A percentile compares a stretch with the other conserved stretches of the same genome.
Evolutionary conservation across 1,284 basidiomycete genomes (phyloP).

Genomic region (Trichosporon sp.): DNA sequence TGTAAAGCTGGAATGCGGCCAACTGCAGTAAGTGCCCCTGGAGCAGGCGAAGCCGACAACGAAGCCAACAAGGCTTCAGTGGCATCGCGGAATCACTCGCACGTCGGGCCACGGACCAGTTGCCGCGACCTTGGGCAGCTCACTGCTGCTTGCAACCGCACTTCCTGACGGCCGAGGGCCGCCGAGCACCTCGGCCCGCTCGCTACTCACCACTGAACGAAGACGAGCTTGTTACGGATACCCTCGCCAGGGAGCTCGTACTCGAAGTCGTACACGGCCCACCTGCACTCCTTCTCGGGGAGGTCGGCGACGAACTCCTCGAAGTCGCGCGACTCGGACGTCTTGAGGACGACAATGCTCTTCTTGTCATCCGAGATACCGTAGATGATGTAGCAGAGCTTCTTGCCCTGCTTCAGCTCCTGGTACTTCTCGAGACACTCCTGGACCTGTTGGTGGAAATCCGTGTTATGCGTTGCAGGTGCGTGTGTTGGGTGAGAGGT

Average conservation of each 20-base stretch:
- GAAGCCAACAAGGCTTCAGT: no score
- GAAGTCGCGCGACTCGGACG: constrained; percentile 56
- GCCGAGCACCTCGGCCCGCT: no score
- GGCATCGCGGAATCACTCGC: no score
- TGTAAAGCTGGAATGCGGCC: no score
- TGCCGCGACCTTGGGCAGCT: no score
- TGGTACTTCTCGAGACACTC: constrained; percentile 64
- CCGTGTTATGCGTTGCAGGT: not conserved
- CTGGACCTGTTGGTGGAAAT: constrained; percentile 28
- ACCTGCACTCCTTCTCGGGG: constrained; percentile 72
- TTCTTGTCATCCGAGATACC: constrained; percentile 62
- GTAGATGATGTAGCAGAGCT: constrained; percentile 83
- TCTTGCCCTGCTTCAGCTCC: constrained; percentile 77
- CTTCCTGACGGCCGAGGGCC: no score
- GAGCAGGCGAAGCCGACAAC: no score
- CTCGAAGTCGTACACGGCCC: constrained; percentile 90
- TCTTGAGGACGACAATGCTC: constrained; percentile 73
- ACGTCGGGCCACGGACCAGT: no score
- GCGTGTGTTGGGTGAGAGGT: not conserved
- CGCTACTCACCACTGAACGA: constrained; percentile 66
- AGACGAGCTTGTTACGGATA: constrained; percentile 85
- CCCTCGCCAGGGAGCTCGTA: constrained; percentile 72
- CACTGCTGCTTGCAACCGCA: no score
- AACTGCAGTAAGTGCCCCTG: no score
- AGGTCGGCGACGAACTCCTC: constrained; percentile 73